These are phyloP conservation scores for Yamadazyma songkhlaensis DNA, from an alignment of 1,139 yeast species.

Conservation along the genomic window DNA sequence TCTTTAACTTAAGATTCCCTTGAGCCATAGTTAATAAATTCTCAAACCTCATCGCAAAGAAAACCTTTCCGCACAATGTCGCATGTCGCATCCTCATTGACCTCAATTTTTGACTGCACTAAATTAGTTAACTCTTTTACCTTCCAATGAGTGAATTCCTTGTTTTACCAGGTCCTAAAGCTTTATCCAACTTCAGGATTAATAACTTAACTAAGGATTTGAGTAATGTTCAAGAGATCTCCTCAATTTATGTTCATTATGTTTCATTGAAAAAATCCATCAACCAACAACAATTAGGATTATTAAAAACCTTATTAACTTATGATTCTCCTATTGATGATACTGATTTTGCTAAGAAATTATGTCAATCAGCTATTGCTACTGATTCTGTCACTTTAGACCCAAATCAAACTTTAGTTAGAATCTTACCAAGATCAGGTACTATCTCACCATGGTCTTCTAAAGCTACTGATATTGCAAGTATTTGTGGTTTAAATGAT, in stretches of 20 bases:
- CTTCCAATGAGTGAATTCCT: slow-evolving; percentile 27
- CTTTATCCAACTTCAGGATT: slow-evolving; percentile 84
- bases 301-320: slow-evolving; percentile 63
- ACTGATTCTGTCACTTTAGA: too few species aligned
- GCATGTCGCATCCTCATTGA: not conserved
- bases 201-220: slow-evolving; percentile 69
- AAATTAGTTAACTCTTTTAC: not conserved
- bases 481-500: slow-evolving; percentile 77
- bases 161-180: slow-evolving; percentile 85
- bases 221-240: slow-evolving; percentile 64
- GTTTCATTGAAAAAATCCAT: slow-evolving; percentile 51
- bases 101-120: not conserved
- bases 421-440: slow-evolving; percentile 90
- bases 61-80: not conserved
- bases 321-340: slow-evolving; percentile 70
- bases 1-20: slow-evolving; percentile 49
- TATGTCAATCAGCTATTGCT: slow-evolving; percentile 32
- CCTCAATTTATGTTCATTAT: slow-evolving; percentile 80
- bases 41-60: not conserved
- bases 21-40: slow-evolving; percentile 48
- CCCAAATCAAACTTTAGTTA: slow-evolving; percentile 57
- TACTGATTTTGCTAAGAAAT: slow-evolving; percentile 39
- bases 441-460: slow-evolving; percentile 99
- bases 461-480: slow-evolving; percentile 92
- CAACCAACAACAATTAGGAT: slow-evolving; percentile 35